Conservation (phyloP, 139 green algal genomes). For the Desmodesmus armatus region DNA sequence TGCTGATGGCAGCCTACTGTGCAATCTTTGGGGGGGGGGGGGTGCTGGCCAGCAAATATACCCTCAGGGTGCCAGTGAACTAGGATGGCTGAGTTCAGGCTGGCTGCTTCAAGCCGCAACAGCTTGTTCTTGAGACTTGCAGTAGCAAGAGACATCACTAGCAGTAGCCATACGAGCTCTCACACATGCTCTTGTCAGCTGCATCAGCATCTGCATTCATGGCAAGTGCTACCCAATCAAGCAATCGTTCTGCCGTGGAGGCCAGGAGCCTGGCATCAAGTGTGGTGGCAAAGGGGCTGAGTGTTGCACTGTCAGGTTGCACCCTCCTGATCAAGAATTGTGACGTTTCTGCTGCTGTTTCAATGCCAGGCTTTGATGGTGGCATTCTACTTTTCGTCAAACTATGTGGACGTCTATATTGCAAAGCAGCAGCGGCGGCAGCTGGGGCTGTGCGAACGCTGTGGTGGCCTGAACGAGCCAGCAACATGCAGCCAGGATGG, state of each 20-base stretch:
- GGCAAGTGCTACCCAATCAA: no score
- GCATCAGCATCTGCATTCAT: neutral
- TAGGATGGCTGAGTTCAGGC: neutral
- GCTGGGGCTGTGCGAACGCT: slow-evolving; percentile 84
- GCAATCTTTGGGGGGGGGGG: no score
- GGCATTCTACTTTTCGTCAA: slow-evolving; percentile 56
- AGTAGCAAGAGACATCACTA: no score
- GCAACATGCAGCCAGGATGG: slow-evolving; percentile 55
- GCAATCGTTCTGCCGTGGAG: no score
- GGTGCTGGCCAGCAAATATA: no score
- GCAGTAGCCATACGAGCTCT: no score
- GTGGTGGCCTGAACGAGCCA: slow-evolving; percentile 74
- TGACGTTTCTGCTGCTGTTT: neutral
- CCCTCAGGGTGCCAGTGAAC: no score
- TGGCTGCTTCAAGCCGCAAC: no score
- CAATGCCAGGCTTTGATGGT: slow-evolving; percentile 66
- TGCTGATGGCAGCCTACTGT: no score
- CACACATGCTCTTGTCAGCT: neutral
- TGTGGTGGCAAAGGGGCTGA: no score
- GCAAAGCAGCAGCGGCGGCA: slow-evolving; percentile 71
- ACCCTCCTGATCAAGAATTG: neutral
- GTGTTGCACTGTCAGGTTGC: neutral
- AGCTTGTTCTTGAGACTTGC: no score
- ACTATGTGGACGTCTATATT: slow-evolving; percentile 68
- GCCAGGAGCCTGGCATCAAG: no score